Conservation (phyloP, 169 alveolate species). For the Cryptosporidium ryanae region DNA sequence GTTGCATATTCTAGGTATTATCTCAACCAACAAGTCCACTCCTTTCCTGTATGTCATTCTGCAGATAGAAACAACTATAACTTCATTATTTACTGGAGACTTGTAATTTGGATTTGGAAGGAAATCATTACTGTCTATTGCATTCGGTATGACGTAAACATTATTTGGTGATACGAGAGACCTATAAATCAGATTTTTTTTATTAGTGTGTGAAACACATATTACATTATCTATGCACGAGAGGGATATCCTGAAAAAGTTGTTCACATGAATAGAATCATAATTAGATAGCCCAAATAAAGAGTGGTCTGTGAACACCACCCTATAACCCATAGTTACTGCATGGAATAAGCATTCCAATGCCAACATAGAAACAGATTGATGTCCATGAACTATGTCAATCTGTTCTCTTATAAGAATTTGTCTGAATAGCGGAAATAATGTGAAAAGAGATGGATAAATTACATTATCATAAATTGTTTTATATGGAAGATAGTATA, state of each 20-base stretch:
- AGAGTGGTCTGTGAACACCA: slow-evolving; percentile 99
- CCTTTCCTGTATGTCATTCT: slow-evolving; percentile 98
- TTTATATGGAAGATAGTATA: slow-evolving; percentile 93
- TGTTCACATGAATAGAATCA: slow-evolving; percentile 94
- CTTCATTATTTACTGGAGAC: slow-evolving; percentile 85
- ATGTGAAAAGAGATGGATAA: slow-evolving; percentile 80
- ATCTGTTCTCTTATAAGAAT: slow-evolving; percentile 95
- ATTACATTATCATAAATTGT: slow-evolving; percentile 87
- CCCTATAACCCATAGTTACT: slow-evolving; percentile 86
- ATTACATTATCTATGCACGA: slow-evolving; percentile 89
- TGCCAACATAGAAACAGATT: slow-evolving; percentile 87
- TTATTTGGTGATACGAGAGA: slow-evolving; percentile 92
- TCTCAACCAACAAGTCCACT: slow-evolving; percentile 93
- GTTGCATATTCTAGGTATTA: slow-evolving; percentile 95
- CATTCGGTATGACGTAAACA: slow-evolving; percentile 91
- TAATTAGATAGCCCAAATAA: slow-evolving; percentile 95
- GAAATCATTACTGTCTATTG: slow-evolving; percentile 87
- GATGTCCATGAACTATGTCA: slow-evolving; percentile 95
- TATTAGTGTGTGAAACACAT: slow-evolving; percentile 93
- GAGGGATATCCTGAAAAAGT: slow-evolving; percentile 83
- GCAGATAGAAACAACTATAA: slow-evolving; percentile 93
- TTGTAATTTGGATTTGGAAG: slow-evolving; percentile 85
- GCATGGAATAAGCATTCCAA: slow-evolving; percentile 84
- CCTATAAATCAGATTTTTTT: slow-evolving; percentile 96
- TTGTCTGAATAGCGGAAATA: slow-evolving; percentile 87